These are phyloP conservation scores for Beta vulgaris DNA, from an alignment of 148 eudicot genomes.

Conservation along the genomic window DNA sequence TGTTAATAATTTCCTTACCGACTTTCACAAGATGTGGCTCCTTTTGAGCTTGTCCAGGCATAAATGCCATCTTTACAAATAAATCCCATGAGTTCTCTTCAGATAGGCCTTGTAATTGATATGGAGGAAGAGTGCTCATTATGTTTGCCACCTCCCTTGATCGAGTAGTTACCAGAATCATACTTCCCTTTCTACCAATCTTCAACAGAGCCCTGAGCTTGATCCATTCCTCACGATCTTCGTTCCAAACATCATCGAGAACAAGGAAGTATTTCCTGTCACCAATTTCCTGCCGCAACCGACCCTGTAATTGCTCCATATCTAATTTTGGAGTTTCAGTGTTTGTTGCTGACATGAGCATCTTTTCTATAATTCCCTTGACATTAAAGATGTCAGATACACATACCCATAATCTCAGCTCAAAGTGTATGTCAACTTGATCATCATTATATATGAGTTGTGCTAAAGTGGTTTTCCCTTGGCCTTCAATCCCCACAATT, in stretches of 20 bases:
- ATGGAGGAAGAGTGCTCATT: constrained; percentile 6
- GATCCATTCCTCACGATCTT: constrained; percentile 16
- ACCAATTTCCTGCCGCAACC: background rate
- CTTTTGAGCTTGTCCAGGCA: constrained; percentile 1
- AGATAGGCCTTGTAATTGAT: constrained; percentile 9
- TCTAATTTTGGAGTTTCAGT: background rate
- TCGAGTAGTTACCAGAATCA: too few relatives aligned
- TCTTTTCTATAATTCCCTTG: background rate
- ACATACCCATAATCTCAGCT: constrained; percentile 29
- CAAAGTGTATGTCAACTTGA: constrained; percentile 14
- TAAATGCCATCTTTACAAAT: constrained; percentile 27
- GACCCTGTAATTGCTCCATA: constrained; percentile 17
- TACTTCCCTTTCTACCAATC: constrained; percentile 15
- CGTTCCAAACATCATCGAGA: constrained; percentile 17
- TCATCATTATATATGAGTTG: constrained; percentile 24
- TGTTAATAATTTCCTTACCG: constrained; percentile 25
- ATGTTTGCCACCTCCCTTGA: constrained; percentile 15
- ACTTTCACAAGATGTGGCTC: constrained; percentile 8
- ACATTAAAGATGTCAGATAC: constrained; percentile 12
- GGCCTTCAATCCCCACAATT: constrained; percentile 30
- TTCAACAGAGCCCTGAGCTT: constrained; percentile 1
- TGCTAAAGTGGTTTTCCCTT: constrained; percentile 31
- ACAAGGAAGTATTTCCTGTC: constrained; percentile 18
- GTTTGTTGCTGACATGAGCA: constrained; percentile 13
- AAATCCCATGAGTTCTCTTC: constrained; percentile 19